Percentiles rank a stretch among this genome's conserved stretches.
phyloP scores from a whole-genome alignment of 2,329 filamentous ascomycete genomes.

The Aspergillus puulaauensis region DNA sequence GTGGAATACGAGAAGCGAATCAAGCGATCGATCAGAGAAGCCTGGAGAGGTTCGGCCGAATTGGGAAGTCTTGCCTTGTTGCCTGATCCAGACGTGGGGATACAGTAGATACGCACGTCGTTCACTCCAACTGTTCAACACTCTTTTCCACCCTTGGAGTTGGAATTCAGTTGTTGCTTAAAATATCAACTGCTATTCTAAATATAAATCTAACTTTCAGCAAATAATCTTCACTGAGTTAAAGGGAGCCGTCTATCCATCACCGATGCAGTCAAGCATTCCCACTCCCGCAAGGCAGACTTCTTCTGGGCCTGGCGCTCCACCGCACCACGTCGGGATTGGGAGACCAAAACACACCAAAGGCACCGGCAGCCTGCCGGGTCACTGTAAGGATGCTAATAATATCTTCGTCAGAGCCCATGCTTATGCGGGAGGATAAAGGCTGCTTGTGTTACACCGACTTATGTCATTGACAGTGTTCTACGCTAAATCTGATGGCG shows the following conservation, averaged over 20 bases:
- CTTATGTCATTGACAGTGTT: no score
- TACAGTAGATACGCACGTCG: background rate
- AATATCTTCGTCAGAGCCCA: background rate
- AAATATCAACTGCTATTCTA: conserved; percentile 8
- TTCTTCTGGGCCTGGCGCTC: background rate
- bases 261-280: background rate
- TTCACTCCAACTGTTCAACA: background rate
- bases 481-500: no score
- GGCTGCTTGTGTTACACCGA: background rate
- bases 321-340: background rate
- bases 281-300: conserved; percentile 3
- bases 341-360: background rate
- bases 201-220: background rate
- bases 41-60: background rate
- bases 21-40: background rate
- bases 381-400: background rate
- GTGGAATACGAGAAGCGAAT: background rate
- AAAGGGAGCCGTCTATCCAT: background rate
- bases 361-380: no score
- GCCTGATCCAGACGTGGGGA: background rate
- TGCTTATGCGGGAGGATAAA: background rate
- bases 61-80: background rate
- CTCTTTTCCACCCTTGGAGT: background rate
- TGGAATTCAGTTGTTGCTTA: background rate
- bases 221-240: conserved; percentile 4